These are phyloP conservation scores for Dacryopinax spathularia DNA, from an alignment of 768 basidiomycete genomes.

Conservation along the genomic window DNA sequence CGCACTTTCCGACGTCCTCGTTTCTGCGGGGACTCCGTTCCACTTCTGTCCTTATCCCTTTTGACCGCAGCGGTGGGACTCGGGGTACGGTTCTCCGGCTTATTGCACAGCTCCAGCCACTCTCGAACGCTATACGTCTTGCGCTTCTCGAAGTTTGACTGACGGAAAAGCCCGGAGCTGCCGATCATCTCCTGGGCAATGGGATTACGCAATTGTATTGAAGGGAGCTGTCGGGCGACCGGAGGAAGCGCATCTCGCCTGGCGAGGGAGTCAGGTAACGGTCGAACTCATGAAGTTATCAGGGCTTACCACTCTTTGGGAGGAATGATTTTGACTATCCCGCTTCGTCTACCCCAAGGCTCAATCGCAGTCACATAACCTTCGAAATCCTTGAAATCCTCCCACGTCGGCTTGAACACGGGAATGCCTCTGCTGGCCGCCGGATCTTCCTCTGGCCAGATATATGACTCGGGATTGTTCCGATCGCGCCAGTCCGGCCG, in stretches of 20 bases:
- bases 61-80: slow-evolving; percentile 27
- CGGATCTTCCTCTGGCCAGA: slow-evolving; percentile 69
- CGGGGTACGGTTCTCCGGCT: slow-evolving; percentile 59
- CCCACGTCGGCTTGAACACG: slow-evolving; percentile 88
- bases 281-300: background rate
- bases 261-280: slow-evolving; percentile 1
- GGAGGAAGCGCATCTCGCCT: slow-evolving; percentile 64
- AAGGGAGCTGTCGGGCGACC: slow-evolving; percentile 51
- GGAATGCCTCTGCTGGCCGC: slow-evolving; percentile 80
- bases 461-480: slow-evolving; percentile 10
- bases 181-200: slow-evolving; percentile 93
- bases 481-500: background rate
- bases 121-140: slow-evolving; percentile 72
- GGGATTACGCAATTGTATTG: slow-evolving; percentile 70
- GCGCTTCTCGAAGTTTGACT: slow-evolving; percentile 82
- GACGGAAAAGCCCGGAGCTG: slow-evolving; percentile 69
- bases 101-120: slow-evolving; percentile 65
- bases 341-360: slow-evolving; percentile 78
- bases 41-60: slow-evolving; percentile 7
- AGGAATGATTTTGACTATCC: slow-evolving; percentile 92
- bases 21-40: slow-evolving; percentile 6
- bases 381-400: slow-evolving; percentile 86
- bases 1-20: background rate
- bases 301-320: slow-evolving; percentile 75
- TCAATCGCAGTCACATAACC: slow-evolving; percentile 75